Conservation (phyloP, 2,329 filamentous ascomycete genomes). For the Aspergillus arachidicola region DNA sequence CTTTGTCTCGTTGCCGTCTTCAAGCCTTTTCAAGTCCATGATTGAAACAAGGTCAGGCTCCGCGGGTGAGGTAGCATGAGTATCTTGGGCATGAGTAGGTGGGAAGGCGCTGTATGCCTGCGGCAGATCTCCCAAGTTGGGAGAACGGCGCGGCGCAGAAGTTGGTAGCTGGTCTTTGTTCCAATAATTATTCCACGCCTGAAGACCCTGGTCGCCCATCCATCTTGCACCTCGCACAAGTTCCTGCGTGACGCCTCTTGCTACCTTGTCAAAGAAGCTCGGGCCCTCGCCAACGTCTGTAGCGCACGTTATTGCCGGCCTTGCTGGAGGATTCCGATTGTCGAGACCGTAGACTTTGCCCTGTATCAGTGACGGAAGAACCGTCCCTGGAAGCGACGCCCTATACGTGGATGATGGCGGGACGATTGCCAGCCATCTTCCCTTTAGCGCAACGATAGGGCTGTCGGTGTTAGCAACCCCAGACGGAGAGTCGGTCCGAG, state of each 20-base stretch:
- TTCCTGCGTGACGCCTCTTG: slow-evolving; percentile 53
- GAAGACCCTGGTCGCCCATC: slow-evolving; percentile 53
- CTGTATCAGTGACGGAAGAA: slow-evolving; percentile 39
- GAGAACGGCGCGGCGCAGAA: slow-evolving; percentile 33
- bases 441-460: slow-evolving; percentile 47
- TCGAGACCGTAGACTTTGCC: slow-evolving; percentile 45
- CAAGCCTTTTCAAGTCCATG: slow-evolving; percentile 48
- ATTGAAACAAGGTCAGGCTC: slow-evolving; percentile 51
- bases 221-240: slow-evolving; percentile 51
- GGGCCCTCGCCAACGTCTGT: slow-evolving; percentile 52
- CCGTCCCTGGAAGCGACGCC: slow-evolving; percentile 43
- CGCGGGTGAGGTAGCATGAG: slow-evolving; percentile 33
- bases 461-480: slow-evolving; percentile 31
- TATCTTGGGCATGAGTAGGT: slow-evolving; percentile 49
- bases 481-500: slow-evolving; percentile 41
- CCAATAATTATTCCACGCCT: slow-evolving; percentile 56
- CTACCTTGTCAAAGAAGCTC: slow-evolving; percentile 51
- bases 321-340: slow-evolving; percentile 44
- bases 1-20: slow-evolving; percentile 41
- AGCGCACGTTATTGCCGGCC: slow-evolving; percentile 46
- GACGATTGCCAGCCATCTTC: slow-evolving; percentile 51
- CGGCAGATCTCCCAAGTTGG: slow-evolving; percentile 30
- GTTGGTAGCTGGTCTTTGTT: slow-evolving; percentile 44
- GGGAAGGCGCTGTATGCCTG: slow-evolving; percentile 45
- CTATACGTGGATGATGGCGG: slow-evolving; percentile 44